Percentiles rank a stretch among this genome's conserved stretches.
These are phyloP conservation scores for Solanum corneliomulleri DNA, from an alignment of 257 asterid genomes.

Conservation along the genomic window DNA sequence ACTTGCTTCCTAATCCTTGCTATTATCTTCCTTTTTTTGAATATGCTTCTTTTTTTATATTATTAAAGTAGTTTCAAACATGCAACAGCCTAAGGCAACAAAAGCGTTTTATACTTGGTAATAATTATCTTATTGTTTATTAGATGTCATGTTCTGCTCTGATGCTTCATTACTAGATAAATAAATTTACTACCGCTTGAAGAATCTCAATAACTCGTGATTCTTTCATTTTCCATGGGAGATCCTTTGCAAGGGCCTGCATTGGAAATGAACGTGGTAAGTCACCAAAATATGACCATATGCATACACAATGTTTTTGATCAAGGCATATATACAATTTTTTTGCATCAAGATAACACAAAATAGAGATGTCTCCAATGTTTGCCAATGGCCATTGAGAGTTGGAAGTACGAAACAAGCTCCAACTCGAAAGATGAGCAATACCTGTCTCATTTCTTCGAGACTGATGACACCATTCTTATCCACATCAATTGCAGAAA, in stretches of 20 bases:
- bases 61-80: background rate
- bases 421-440: background rate
- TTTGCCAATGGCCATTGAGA: background rate
- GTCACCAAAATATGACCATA: background rate
- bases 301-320: background rate
- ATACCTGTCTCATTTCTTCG: constrained; percentile 87
- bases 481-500: constrained; percentile 80
- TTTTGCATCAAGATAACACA: background rate
- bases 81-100: background rate
- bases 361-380: background rate
- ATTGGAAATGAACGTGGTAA: background rate
- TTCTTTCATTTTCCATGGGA: constrained; percentile 86
- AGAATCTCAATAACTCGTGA: constrained; percentile 72
- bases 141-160: background rate
- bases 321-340: background rate
- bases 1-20: background rate
- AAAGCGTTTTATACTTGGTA: background rate
- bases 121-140: background rate
- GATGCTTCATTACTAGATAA: background rate
- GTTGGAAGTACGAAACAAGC: background rate
- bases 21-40: background rate
- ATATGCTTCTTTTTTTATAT: background rate
- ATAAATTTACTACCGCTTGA: constrained; percentile 66
- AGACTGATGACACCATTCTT: constrained; percentile 77
- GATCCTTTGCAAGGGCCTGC: constrained; percentile 85